Conservation (phyloP, 2,329 filamentous ascomycete species). For the Zelopaecilomyces penicillatus region DNA sequence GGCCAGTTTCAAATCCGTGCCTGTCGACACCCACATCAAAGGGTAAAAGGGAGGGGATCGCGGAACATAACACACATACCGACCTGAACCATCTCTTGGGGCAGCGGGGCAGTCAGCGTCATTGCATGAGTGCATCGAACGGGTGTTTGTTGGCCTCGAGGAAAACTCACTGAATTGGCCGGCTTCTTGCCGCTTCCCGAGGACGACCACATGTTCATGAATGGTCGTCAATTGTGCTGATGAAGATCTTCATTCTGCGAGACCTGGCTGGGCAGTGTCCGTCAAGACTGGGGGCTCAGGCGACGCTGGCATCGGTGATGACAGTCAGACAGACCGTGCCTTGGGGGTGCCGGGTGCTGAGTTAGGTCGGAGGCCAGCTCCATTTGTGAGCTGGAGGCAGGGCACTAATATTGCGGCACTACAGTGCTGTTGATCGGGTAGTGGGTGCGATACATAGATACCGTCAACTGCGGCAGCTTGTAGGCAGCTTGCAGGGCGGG, state of each 20-base stretch:
- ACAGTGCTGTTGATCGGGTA: background rate
- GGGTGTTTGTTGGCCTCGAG: conserved; percentile 1
- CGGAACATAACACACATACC: conserved; percentile 49
- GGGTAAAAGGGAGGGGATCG: background rate
- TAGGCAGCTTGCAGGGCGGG: conserved; percentile 1
- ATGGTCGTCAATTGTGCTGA: conserved; percentile 17
- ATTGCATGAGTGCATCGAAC: conserved; percentile 1
- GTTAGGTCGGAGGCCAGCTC: conserved; percentile 5
- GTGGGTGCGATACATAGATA: conserved; percentile 1
- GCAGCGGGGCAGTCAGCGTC: conserved; percentile 30
- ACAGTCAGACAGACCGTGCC: too few relatives aligned
- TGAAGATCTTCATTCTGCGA: conserved; percentile 24
- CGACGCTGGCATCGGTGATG: background rate
- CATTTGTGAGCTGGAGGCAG: conserved; percentile 1
- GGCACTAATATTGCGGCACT: background rate
- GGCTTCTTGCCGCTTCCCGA: conserved; percentile 61
- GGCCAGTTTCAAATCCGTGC: background rate
- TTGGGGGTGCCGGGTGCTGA: too few relatives aligned
- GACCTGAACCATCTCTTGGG: conserved; percentile 99
- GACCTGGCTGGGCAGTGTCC: conserved; percentile 2
- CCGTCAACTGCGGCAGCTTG: conserved; percentile 1
- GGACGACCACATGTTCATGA: conserved; percentile 53
- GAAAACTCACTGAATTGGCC: conserved; percentile 55
- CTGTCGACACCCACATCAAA: background rate
- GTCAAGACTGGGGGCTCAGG: background rate